Evolutionary conservation across 2,329 filamentous ascomycete genomes (phyloP).

Genomic region (Massarina eburnea): DNA sequence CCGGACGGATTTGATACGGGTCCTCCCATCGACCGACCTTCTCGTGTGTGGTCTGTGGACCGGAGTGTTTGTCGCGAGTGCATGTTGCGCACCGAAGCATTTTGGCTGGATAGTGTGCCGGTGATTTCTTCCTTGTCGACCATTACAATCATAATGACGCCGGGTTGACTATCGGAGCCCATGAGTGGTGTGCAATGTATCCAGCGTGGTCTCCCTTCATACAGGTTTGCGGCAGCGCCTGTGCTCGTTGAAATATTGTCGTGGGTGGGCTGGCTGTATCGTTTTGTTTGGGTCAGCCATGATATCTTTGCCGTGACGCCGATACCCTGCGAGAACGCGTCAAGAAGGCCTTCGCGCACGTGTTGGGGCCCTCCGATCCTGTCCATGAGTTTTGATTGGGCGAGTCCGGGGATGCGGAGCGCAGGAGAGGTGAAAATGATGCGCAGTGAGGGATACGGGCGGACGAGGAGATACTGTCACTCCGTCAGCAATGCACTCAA

Average conservation of each 20-base stretch:
- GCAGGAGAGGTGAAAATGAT: constrained; percentile 51
- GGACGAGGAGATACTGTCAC: constrained; percentile 47
- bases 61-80: constrained; percentile 1
- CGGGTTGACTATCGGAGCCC: constrained; percentile 65
- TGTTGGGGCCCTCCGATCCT: constrained; percentile 51
- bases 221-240: not conserved
- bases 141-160: constrained; percentile 75
- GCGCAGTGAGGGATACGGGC: constrained; percentile 49
- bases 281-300: constrained; percentile 50
- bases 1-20: not conserved
- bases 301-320: constrained; percentile 74
- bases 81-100: not conserved
- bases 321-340: constrained; percentile 65
- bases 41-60: not conserved
- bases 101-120: constrained; percentile 10
- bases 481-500: not conserved
- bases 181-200: constrained; percentile 73
- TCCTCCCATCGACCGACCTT: constrained; percentile 5
- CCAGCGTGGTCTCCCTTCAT: constrained; percentile 65
- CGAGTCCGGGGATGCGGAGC: constrained; percentile 48
- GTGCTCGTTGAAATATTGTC: constrained; percentile 9
- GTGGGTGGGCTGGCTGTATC: not conserved
- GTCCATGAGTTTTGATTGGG: constrained; percentile 47
- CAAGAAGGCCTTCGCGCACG: constrained; percentile 53
- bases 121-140: constrained; percentile 61